Evolutionary conservation across 495 filamentous ascomycete species (phyloP).

Genomic region (Aspergillus sclerotioniger): DNA sequence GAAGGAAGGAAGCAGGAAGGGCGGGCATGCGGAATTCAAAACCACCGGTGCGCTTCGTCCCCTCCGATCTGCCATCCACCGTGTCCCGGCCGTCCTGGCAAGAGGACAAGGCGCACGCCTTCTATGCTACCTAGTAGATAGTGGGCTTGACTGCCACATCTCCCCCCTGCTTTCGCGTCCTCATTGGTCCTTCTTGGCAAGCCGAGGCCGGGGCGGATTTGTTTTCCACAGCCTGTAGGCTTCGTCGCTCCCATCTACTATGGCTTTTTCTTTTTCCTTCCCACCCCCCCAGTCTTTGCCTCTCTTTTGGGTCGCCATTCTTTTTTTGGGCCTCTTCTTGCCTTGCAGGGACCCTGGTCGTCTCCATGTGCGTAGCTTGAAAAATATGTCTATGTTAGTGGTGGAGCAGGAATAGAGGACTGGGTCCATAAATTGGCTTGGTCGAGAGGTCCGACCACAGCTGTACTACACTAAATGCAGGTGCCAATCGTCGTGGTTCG

Average conservation of each 20-base stretch:
- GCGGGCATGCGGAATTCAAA: background rate
- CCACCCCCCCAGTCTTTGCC: background rate
- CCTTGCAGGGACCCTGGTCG: background rate
- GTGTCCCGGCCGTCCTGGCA: background rate
- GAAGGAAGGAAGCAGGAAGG: too few relatives aligned
- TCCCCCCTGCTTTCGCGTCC: background rate
- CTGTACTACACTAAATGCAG: constrained; percentile 7
- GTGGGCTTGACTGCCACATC: too few relatives aligned
- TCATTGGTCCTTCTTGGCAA: background rate
- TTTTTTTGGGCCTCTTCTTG: background rate
- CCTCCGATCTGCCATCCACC: background rate
- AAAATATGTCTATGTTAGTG: constrained; percentile 3
- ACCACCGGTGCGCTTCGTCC: background rate
- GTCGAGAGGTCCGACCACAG: constrained; percentile 7
- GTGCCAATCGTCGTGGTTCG: constrained; percentile 1
- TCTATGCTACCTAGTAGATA: too few relatives aligned
- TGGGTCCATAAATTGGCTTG: constrained; percentile 2
- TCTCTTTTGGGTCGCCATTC: background rate
- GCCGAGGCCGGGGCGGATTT: too few relatives aligned
- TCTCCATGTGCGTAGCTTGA: background rate
- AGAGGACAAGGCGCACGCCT: too few relatives aligned
- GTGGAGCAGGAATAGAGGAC: constrained; percentile 1
- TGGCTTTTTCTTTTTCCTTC: background rate
- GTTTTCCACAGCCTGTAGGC: background rate
- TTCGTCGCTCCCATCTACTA: background rate